Conservation (phyloP, 345 rosid genomes). For the Salix koriyanagi region DNA sequence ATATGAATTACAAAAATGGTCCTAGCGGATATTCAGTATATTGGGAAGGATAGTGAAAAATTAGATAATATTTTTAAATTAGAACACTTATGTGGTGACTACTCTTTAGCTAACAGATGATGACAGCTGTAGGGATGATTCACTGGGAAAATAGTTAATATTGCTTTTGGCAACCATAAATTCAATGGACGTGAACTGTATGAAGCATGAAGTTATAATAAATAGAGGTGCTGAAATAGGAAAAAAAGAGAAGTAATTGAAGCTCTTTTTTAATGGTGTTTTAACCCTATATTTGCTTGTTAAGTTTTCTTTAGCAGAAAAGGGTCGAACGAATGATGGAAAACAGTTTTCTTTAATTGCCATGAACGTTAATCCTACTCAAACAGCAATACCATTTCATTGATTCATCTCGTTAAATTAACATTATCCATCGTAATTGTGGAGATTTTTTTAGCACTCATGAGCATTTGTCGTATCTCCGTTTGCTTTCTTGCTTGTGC, state of each 20-base stretch:
- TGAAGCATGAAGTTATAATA: neutral
- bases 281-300: neutral
- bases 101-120: too few species aligned
- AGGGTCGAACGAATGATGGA: neutral
- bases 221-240: neutral
- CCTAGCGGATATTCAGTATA: neutral
- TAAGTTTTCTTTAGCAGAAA: neutral
- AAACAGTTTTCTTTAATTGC: neutral
- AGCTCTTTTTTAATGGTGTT: neutral
- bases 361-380: neutral
- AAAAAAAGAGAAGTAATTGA: neutral
- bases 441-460: neutral
- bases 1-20: neutral
- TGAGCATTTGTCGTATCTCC: neutral
- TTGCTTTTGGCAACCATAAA: neutral
- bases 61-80: too few species aligned
- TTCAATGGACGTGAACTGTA: neutral
- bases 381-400: neutral
- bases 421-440: neutral
- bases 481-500: conserved; percentile 8
- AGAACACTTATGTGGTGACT: neutral
- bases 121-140: neutral
- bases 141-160: neutral
- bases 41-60: neutral
- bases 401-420: neutral